Percentiles rank a stretch among this genome's conserved stretches.
Evolutionary conservation across 768 basidiomycete genomes (phyloP).

Genomic region (Mycena leptocephala): DNA sequence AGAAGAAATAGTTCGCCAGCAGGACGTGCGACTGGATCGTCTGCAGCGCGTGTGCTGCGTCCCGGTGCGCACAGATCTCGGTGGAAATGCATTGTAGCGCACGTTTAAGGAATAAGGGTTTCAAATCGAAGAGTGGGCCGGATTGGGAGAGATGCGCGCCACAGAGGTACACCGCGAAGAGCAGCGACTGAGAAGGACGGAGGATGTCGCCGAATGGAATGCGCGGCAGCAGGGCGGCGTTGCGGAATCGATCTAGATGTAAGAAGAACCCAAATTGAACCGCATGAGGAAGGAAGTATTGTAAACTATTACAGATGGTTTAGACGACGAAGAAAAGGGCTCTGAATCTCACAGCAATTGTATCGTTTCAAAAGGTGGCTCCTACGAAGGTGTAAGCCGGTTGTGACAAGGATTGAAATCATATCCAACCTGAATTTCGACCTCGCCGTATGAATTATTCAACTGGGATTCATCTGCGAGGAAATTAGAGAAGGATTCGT

Average conservation of each 20-base stretch:
- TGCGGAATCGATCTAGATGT: slow-evolving; percentile 11
- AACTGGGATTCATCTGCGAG: background rate
- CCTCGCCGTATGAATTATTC: background rate
- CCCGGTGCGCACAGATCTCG: background rate
- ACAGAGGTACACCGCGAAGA: slow-evolving; percentile 22
- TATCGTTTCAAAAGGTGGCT: slow-evolving; percentile 13
- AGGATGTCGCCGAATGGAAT: background rate
- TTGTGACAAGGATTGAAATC: background rate
- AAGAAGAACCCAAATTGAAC: slow-evolving; percentile 20
- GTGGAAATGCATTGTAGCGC: slow-evolving; percentile 9
- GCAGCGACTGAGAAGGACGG: slow-evolving; percentile 13
- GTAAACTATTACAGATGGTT: background rate
- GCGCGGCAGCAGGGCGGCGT: background rate
- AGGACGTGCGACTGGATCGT: slow-evolving; percentile 26
- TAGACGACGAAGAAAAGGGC: background rate
- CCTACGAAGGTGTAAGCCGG: background rate
- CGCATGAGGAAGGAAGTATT: slow-evolving; percentile 5
- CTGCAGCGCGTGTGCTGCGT: background rate
- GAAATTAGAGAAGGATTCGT: background rate
- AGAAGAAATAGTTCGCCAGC: slow-evolving; percentile 14
- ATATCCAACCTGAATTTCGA: background rate
- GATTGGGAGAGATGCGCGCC: slow-evolving; percentile 9
- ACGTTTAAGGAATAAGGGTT: background rate
- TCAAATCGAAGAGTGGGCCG: background rate
- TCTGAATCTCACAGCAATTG: background rate